phyloP scores from a whole-genome alignment of 225 moss, liverwort and hornwort genomes.

The Pleurozium schreberi region DNA sequence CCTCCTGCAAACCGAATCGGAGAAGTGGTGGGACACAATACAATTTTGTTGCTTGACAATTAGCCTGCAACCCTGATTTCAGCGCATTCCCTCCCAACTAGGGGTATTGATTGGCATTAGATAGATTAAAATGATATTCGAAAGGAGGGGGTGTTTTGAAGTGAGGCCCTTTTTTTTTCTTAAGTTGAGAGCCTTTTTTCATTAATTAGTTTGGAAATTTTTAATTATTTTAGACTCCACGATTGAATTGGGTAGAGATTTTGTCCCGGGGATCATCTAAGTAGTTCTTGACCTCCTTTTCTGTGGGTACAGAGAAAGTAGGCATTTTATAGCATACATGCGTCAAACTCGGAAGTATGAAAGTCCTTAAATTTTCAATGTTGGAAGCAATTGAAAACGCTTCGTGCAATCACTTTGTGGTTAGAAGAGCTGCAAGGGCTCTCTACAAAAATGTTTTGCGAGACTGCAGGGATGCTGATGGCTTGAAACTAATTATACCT shows the following conservation, averaged over 20 bases:
- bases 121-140: neutral
- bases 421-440: neutral
- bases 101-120: neutral
- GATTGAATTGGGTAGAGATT: neutral
- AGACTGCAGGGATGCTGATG: neutral
- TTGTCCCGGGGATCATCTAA: neutral
- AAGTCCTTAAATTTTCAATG: neutral
- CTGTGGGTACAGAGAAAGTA: neutral
- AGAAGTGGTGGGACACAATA: conserved; percentile 23
- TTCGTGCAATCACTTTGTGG: neutral
- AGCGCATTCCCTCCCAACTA: neutral
- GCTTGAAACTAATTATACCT: neutral
- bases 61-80: conserved; percentile 19
- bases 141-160: conserved; percentile 10
- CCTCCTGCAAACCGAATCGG: neutral
- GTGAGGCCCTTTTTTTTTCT: neutral
- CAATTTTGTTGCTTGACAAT: conserved; percentile 9
- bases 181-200: neutral
- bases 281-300: neutral
- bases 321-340: neutral
- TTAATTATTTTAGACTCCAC: neutral
- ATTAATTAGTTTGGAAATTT: neutral
- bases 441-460: neutral
- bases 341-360: neutral
- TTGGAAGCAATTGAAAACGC: neutral